These are phyloP conservation scores for Pythium apleroticum DNA, from an alignment of 352 stramenopile genomes.

Conservation along the genomic window DNA sequence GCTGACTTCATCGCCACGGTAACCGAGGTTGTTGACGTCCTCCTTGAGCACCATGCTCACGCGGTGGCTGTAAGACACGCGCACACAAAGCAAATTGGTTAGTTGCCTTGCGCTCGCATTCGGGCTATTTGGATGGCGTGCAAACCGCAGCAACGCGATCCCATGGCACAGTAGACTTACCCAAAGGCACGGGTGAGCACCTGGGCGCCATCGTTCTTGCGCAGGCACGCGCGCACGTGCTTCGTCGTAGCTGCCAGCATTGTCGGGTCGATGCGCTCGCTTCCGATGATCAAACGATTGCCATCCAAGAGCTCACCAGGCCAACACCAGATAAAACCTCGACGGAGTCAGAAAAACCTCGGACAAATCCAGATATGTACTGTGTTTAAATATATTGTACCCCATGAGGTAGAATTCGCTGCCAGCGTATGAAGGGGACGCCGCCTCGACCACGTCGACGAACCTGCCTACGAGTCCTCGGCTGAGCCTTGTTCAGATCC, in stretches of 20 bases:
- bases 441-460: neutral
- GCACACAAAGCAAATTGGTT: neutral
- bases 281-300: constrained; percentile 24
- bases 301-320: constrained; percentile 22
- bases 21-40: constrained; percentile 81
- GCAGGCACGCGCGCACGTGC: constrained; percentile 25
- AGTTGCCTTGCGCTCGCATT: neutral
- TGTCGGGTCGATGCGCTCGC: constrained; percentile 1
- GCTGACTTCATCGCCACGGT: constrained; percentile 88
- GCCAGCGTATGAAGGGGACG: neutral
- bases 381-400: constrained; percentile 15
- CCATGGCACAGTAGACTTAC: constrained; percentile 33
- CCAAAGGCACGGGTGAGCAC: constrained; percentile 58
- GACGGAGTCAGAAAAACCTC: neutral
- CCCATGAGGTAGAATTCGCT: neutral
- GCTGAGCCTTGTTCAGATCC: neutral
- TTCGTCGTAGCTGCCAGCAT: constrained; percentile 29
- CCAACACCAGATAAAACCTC: constrained; percentile 23
- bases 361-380: neutral
- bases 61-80: constrained; percentile 49
- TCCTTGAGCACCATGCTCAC: constrained; percentile 87
- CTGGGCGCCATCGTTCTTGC: constrained; percentile 46
- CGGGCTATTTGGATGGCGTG: neutral
- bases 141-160: neutral
- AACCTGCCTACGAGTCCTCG: neutral